phyloP scores from a whole-genome alignment of 2,329 filamentous ascomycete genomes.

The Cladosporium cucumerinum region DNA sequence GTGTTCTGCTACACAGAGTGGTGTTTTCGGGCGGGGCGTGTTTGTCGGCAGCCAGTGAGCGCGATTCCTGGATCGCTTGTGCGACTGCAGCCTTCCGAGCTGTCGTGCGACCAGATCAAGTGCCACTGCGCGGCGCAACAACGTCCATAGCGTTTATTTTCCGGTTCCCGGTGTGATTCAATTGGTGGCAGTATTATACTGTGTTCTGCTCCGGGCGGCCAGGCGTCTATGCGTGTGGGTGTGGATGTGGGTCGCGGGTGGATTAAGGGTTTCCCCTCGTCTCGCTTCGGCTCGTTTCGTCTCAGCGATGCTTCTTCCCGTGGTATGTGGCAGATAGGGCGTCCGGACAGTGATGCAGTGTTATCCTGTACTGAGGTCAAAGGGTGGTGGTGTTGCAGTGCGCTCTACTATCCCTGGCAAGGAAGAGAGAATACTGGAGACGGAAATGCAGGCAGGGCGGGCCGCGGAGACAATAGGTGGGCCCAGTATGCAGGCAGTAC shows the following conservation, averaged over 20 bases:
- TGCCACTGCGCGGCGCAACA: conserved; percentile 16
- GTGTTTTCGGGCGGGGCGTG: background rate
- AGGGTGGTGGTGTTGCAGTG: background rate
- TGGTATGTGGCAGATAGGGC: background rate
- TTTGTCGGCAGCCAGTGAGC: conserved; percentile 10
- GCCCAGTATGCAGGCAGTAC: background rate
- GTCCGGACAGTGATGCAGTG: background rate
- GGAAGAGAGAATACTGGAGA: conserved; percentile 9
- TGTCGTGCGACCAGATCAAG: conserved; percentile 15
- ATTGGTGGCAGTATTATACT: background rate
- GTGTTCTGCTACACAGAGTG: conserved; percentile 8
- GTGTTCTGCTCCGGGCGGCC: background rate
- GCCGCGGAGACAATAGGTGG: conserved; percentile 6
- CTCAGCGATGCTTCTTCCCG: background rate
- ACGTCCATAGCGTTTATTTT: conserved; percentile 6
- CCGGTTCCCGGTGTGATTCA: background rate
- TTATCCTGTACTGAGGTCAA: background rate
- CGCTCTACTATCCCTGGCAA: conserved; percentile 1
- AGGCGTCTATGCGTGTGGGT: background rate
- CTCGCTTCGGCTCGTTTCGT: background rate
- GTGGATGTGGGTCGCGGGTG: background rate
- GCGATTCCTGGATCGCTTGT: background rate
- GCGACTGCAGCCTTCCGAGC: conserved; percentile 15
- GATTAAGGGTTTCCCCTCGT: background rate
- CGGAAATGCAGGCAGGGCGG: conserved; percentile 6